Conservation (phyloP, 2,329 filamentous ascomycete genomes). For the Teratosphaeria viscida region DNA sequence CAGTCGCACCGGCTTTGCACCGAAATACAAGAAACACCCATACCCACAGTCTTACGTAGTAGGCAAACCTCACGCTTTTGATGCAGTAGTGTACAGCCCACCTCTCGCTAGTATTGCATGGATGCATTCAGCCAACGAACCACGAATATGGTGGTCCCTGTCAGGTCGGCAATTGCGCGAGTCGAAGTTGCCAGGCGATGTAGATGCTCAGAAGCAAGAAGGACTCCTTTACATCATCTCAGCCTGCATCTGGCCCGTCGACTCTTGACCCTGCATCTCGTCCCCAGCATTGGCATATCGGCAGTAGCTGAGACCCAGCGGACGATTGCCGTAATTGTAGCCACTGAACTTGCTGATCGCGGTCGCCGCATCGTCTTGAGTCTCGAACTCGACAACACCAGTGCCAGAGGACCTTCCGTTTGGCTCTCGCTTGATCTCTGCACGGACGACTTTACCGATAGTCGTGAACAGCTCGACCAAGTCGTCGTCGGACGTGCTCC, state of each 20-base stretch:
- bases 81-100: background rate
- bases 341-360: slow-evolving; percentile 95
- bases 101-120: background rate
- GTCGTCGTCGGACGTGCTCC: slow-evolving; percentile 98
- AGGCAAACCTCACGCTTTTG: background rate
- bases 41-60: background rate
- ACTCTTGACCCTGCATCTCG: slow-evolving; percentile 73
- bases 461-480: slow-evolving; percentile 93
- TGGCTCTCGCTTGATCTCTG: slow-evolving; percentile 98
- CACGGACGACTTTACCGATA: slow-evolving; percentile 94
- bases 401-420: slow-evolving; percentile 91
- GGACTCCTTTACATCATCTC: slow-evolving; percentile 69
- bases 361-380: slow-evolving; percentile 72
- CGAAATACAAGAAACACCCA: background rate
- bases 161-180: background rate
- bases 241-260: slow-evolving; percentile 70
- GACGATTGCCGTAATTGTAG: slow-evolving; percentile 92
- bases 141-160: background rate
- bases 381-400: slow-evolving; percentile 92
- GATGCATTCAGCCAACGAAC: background rate
- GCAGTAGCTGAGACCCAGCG: slow-evolving; percentile 85
- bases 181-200: background rate
- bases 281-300: slow-evolving; percentile 68
- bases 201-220: background rate
- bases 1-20: background rate